Evolutionary conservation across 192 early-diverging fungal species (phyloP).

Genomic region (Backusella morwellensis): DNA sequence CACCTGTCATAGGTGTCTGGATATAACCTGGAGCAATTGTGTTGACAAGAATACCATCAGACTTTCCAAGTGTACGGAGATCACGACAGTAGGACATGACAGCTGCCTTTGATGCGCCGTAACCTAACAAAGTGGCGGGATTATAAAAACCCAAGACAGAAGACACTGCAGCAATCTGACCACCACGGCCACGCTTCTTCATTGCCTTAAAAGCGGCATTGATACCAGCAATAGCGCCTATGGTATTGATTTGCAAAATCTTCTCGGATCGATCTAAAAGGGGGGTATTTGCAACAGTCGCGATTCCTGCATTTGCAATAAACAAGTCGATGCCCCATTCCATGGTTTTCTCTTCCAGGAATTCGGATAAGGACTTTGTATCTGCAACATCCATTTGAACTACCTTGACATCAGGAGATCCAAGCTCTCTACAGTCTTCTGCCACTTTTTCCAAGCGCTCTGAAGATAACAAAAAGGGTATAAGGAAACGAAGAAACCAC

Average conservation of each 20-base stretch:
- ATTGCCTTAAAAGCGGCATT: constrained; percentile 26
- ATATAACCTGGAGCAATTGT: constrained; percentile 25
- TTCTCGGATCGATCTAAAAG: neutral
- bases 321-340: constrained; percentile 24
- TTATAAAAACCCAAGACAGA: constrained; percentile 22
- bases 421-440: neutral
- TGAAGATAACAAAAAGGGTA: neutral
- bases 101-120: constrained; percentile 21
- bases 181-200: constrained; percentile 4
- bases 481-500: neutral
- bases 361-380: neutral
- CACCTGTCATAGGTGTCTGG: constrained; percentile 15
- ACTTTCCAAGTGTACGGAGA: constrained; percentile 20
- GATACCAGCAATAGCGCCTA: constrained; percentile 19
- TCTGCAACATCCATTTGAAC: constrained; percentile 22
- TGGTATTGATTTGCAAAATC: neutral
- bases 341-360: constrained; percentile 18
- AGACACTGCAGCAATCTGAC: constrained; percentile 28
- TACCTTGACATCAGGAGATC: constrained; percentile 11
- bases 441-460: constrained; percentile 12
- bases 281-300: neutral
- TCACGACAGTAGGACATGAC: constrained; percentile 23
- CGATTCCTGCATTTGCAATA: constrained; percentile 31
- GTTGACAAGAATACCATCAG: constrained; percentile 11
- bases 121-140: neutral